Conservation (phyloP, 495 filamentous ascomycete genomes). For the Penicillium macrosclerotiorum region DNA sequence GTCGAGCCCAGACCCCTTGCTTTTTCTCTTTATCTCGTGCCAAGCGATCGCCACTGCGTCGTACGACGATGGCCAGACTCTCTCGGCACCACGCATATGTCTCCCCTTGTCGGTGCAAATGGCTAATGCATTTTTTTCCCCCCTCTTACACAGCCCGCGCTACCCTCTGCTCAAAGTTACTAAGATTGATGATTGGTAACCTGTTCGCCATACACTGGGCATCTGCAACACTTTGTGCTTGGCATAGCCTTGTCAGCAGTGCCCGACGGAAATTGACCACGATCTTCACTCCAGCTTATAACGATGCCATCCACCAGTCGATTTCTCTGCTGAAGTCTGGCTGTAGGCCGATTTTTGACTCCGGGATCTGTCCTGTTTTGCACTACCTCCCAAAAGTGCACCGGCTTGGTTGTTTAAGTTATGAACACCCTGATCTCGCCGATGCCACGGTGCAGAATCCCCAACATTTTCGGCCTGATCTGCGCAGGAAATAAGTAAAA, state of each 20-base stretch:
- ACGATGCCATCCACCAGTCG: slow-evolving; percentile 1
- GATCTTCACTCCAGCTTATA: slow-evolving; percentile 6
- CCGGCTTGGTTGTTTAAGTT: background rate
- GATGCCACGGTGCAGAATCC: background rate
- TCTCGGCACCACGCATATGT: no score
- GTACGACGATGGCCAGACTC: slow-evolving; percentile 29
- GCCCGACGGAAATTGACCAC: slow-evolving; percentile 9
- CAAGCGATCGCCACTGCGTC: slow-evolving; percentile 23
- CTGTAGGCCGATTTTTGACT: slow-evolving; percentile 1
- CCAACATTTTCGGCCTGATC: background rate
- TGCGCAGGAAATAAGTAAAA: background rate
- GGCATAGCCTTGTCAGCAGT: slow-evolving; percentile 5
- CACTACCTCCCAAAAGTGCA: background rate
- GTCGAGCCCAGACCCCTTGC: slow-evolving; percentile 32
- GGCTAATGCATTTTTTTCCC: slow-evolving; percentile 10
- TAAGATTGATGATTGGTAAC: slow-evolving; percentile 16
- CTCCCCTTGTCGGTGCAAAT: no score
- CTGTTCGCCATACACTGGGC: background rate
- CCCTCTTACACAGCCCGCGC: slow-evolving; percentile 36
- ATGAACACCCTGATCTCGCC: background rate
- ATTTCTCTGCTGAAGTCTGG: slow-evolving; percentile 6
- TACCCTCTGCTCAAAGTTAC: slow-evolving; percentile 41
- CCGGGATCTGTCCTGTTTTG: background rate
- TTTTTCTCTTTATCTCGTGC: slow-evolving; percentile 18
- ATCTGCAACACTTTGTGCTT: slow-evolving; percentile 11